Base-by-base conservation (phyloP, 2,329 filamentous ascomycete species). In the Phoma herbarum region DNA sequence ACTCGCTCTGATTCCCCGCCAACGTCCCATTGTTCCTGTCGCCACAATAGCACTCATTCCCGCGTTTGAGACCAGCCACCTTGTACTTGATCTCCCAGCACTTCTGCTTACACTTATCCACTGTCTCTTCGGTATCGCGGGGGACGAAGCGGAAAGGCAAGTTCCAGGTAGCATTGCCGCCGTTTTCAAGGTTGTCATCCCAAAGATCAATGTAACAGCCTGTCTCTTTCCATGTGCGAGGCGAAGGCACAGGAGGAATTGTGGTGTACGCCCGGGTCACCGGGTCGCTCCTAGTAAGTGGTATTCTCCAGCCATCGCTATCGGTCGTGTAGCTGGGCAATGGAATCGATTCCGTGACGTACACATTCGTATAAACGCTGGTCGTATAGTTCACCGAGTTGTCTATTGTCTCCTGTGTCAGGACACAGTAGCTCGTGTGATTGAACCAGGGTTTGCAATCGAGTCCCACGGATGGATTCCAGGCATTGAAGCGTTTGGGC, bases 381-480 rank as follows among this genome's bases (percentile, higher is more conserved):
- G 51, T 53, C 12, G 51, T 47, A 12, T 41, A 52, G 42, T 45
- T 28, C 9, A 53, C 39, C 4, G 4, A 11, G 39, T 58, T 31
- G 3, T 48, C 39, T 1, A 37, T 2, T 2, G 14, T 26, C 7
- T 26, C 37, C 23, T 45, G 37, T 9, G 49, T 59, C 3, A 42
- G 4, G 23, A 59, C 20, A 31, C 56, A 59, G 45, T 59, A 59
- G 25, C 35, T 43, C 2, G n/a, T 47, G 4, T 16, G 1, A 11
- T 31, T 33, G 29, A 22, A 26, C 56, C 50, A 53, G 1, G 56
- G 49, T 5, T 7, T 41, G 50, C 56, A 59, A 31, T 53, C 44
- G 1, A 50, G 39, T 16, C 56, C 56, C 4, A 59, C 56, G 11
- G 31, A 31, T 1, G 56, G 56, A 33, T 59, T 59, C 56, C 56